phyloP scores from a whole-genome alignment of 2,329 filamentous ascomycete genomes.

The Elsinoe ampelina region DNA sequence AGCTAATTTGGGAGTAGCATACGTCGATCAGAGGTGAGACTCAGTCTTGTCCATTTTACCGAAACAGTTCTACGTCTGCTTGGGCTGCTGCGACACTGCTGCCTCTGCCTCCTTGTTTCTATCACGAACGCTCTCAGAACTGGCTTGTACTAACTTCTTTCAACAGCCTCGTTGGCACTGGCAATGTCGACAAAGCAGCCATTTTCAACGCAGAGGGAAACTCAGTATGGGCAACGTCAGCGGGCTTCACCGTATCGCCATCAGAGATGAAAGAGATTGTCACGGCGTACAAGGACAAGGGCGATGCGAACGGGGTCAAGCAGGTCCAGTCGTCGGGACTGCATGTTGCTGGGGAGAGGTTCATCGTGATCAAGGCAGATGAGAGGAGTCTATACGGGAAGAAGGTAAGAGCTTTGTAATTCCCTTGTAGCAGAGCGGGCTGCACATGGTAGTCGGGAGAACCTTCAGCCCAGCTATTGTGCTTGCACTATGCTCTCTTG shows the following conservation, averaged over 20 bases:
- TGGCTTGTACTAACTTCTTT: constrained; percentile 8
- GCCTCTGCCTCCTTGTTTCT: neutral
- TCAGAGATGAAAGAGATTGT: constrained; percentile 49
- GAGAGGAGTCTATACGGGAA: constrained; percentile 76
- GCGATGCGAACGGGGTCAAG: constrained; percentile 45
- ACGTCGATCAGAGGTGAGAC: constrained; percentile 53
- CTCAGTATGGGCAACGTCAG: constrained; percentile 65
- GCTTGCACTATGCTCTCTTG: too few relatives aligned
- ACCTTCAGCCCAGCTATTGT: too few relatives aligned
- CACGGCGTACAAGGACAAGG: constrained; percentile 43
- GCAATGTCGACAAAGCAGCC: constrained; percentile 73
- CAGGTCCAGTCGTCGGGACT: constrained; percentile 64
- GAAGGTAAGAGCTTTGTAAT: constrained; percentile 50
- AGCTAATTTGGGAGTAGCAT: constrained; percentile 36
- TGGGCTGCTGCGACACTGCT: neutral
- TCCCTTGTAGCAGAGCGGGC: neutral
- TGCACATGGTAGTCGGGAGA: neutral
- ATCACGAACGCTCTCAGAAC: neutral
- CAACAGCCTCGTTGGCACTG: constrained; percentile 65
- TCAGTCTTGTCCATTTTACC: neutral
- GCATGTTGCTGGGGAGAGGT: constrained; percentile 67
- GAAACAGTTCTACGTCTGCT: neutral
- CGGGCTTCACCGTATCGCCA: constrained; percentile 57
- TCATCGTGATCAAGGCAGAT: constrained; percentile 65
- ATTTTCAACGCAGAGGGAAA: constrained; percentile 75